phyloP scores from a whole-genome alignment of 1,284 basidiomycete genomes.

The Lentinula novae-zelandiae region DNA sequence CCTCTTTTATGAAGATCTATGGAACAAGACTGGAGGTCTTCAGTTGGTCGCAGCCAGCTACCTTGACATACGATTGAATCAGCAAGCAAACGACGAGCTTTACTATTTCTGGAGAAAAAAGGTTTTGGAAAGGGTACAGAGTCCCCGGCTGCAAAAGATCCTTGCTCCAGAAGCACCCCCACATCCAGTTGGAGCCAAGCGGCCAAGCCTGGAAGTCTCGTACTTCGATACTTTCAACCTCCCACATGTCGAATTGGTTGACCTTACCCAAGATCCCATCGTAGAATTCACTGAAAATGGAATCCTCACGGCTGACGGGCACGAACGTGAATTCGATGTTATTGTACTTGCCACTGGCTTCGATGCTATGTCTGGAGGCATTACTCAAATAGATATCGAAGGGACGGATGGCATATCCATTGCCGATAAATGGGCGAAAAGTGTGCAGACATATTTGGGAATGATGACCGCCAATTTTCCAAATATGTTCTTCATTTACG shows the following conservation, averaged over 20 bases:
- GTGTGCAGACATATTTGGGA: conserved; percentile 10
- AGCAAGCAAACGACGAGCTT: conserved; percentile 10
- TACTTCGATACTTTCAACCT: conserved; percentile 14
- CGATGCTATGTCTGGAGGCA: conserved; percentile 12
- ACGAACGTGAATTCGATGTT: conserved; percentile 10
- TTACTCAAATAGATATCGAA: conserved; percentile 10
- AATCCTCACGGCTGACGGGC: conserved; percentile 8
- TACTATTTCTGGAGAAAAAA: conserved; percentile 13
- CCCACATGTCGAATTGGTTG: conserved; percentile 9
- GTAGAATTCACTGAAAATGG: neutral
- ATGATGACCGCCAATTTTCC: conserved; percentile 8
- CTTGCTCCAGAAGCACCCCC: conserved; percentile 10
- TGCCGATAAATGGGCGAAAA: conserved; percentile 12
- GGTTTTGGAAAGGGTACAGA: conserved; percentile 1
- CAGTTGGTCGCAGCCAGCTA: conserved; percentile 17
- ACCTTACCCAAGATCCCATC: conserved; percentile 6
- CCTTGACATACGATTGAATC: conserved; percentile 11
- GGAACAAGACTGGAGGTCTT: conserved; percentile 19
- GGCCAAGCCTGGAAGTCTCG: conserved; percentile 10
- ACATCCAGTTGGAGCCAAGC: conserved; percentile 12
- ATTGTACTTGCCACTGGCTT: conserved; percentile 13
- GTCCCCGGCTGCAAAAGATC: neutral
- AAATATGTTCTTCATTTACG: conserved; percentile 14
- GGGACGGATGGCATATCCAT: conserved; percentile 9
- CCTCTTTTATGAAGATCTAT: conserved; percentile 20